These are phyloP conservation scores for Pestalotiopsis sp. DNA, from an alignment of 2,329 filamentous ascomycete genomes.

Conservation along the genomic window DNA sequence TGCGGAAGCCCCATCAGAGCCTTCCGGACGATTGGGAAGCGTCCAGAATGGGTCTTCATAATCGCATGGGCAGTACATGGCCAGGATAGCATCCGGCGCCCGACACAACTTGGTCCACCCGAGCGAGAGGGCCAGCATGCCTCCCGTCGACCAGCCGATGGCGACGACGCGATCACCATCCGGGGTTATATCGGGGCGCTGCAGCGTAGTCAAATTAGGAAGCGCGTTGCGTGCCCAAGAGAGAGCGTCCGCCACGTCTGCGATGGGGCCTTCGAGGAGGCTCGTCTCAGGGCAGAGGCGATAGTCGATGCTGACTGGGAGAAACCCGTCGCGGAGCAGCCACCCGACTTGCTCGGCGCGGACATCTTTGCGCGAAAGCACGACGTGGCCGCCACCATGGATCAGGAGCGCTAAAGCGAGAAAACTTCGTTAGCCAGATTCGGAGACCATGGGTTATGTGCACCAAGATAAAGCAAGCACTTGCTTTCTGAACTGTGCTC, in stretches of 20 bases:
- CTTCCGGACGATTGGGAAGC: constrained; percentile 10
- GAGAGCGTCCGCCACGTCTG: constrained; percentile 42
- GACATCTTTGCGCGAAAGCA: constrained; percentile 36
- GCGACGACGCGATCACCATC: constrained; percentile 34
- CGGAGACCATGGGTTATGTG: not conserved
- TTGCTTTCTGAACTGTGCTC: no score
- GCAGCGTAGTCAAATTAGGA: not conserved
- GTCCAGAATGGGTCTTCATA: constrained; percentile 15
- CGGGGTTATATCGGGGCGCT: constrained; percentile 14
- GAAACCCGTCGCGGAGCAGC: constrained; percentile 38
- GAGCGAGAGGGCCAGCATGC: constrained; percentile 42
- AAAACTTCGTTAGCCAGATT: not conserved
- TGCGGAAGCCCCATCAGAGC: constrained; percentile 11
- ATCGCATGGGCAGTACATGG: constrained; percentile 41
- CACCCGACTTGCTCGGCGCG: constrained; percentile 34
- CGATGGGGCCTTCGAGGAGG: constrained; percentile 44
- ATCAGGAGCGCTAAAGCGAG: constrained; percentile 39
- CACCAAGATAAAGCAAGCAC: no score
- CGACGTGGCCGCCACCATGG: constrained; percentile 43
- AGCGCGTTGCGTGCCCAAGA: constrained; percentile 33
- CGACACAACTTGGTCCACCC: constrained; percentile 32
- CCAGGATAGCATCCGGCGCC: constrained; percentile 42
- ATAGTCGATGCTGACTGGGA: constrained; percentile 51
- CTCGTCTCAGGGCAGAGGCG: constrained; percentile 48
- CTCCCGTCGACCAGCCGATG: constrained; percentile 50